Base-by-base conservation (phyloP, 2,329 filamentous ascomycete genomes). In the Myriosclerotinia duriaeana region DNA sequence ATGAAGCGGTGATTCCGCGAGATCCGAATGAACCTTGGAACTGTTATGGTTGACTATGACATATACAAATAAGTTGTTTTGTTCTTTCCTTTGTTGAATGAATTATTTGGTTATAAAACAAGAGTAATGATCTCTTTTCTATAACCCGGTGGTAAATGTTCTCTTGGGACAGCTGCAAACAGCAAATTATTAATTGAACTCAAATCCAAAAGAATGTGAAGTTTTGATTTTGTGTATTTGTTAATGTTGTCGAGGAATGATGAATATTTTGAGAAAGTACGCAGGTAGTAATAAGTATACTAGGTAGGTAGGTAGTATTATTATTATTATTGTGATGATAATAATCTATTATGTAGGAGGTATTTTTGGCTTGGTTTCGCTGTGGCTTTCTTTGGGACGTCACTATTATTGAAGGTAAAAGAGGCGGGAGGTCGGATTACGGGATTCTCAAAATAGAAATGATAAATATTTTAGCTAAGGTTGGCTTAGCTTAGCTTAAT, bases 11-110 rank as follows among this genome's bases (percentile, higher is more conserved):
- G 48, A 65, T 55, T 69, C 72, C 73, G 74, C 68, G 44, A 67
- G 53, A 68, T 72, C 72, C 72, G 71, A 67, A 60, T 60, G 53
- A 50, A 26, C 36, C 48, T 53, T 66, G 55, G 42, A 59, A 54
- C 15, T 56, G 46, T 63, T 69, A 22, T 50, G 20, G 56, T 48
- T 50, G 68, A 52, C 54, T 48, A 61, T 67, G 65, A 68, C 70
- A 71, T 69, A 58, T 64, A 59, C 44, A 53, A 11, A 38, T 50
- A 30, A 50, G 38, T 36, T 44, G 30, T 38, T 38, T 65, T 42
- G 46, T 60, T 50, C 11, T 44, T 46, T 65, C 46, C 64, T 53
- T 59, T 65, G 55, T 46, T 22, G 17, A 8, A 30, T 22, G 17
- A 8, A 30, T 11, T 26, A 40, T 30, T 30, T 48, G 54, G 42